phyloP scores from a whole-genome alignment of 208 protist genomes.

The Leishmania gerbilli region DNA sequence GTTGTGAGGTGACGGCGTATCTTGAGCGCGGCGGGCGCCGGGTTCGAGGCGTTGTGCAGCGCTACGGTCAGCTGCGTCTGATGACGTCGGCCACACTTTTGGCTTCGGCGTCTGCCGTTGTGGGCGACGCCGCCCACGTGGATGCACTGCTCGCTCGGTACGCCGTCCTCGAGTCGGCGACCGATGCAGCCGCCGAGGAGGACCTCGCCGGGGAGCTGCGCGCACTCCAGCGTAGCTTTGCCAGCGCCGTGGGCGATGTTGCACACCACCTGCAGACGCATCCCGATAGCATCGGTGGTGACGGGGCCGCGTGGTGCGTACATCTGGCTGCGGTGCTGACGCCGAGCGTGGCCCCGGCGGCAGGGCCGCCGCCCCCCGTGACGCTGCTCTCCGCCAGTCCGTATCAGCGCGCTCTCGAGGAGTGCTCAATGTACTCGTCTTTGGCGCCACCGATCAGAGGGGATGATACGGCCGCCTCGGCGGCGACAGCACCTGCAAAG shows the following conservation, averaged over 20 bases:
- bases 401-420: conserved; percentile 63
- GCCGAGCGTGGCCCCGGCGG: not conserved
- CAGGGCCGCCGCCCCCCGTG: conserved; percentile 21
- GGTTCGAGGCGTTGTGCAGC: conserved; percentile 71
- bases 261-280: conserved; percentile 34
- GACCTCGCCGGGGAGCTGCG: conserved; percentile 51
- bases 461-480: not conserved
- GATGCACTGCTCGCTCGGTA: conserved; percentile 30
- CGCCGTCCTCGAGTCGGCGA: conserved; percentile 43
- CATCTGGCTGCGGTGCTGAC: conserved; percentile 49
- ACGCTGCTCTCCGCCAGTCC: conserved; percentile 61
- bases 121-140: not conserved
- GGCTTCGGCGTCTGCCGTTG: conserved; percentile 5
- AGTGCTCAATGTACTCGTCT: conserved; percentile 55
- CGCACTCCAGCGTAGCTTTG: conserved; percentile 31
- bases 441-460: conserved; percentile 8
- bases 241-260: conserved; percentile 35
- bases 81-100: conserved; percentile 76
- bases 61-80: conserved; percentile 64
- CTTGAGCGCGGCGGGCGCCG: conserved; percentile 55
- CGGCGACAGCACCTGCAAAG: not conserved
- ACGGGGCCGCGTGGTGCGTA: conserved; percentile 51
- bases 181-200: conserved; percentile 56
- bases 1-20: conserved; percentile 64
- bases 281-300: conserved; percentile 7